phyloP scores from a whole-genome alignment of 176 grass and related monocot species.

The Stipa capillata region DNA sequence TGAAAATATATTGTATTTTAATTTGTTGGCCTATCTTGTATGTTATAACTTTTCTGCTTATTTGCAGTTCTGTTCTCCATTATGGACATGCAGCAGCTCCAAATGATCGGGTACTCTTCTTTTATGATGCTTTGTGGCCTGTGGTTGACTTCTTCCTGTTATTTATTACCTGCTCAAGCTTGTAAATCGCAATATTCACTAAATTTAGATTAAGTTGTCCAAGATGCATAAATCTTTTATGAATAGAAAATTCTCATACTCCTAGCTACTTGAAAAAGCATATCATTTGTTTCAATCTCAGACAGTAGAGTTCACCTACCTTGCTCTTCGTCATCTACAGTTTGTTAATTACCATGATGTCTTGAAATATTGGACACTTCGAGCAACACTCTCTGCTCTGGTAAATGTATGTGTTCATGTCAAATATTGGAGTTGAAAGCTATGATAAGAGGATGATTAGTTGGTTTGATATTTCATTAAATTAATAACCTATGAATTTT shows the following conservation, averaged over 20 bases:
- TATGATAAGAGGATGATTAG: neutral
- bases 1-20: neutral
- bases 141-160: neutral
- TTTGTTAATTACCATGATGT: neutral
- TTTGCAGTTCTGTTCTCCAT: constrained; percentile 89
- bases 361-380: neutral
- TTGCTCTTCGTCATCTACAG: neutral
- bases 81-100: constrained; percentile 91
- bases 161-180: constrained; percentile 1
- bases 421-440: neutral
- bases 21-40: constrained; percentile 16
- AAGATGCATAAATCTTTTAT: neutral
- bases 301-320: neutral
- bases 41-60: constrained; percentile 24
- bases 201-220: neutral
- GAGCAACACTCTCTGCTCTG: neutral
- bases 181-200: neutral
- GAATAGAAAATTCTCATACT: neutral
- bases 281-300: constrained; percentile 7
- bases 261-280: neutral
- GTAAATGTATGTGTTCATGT: neutral
- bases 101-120: constrained; percentile 69
- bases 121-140: constrained; percentile 19
- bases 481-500: neutral
- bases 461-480: neutral